phyloP scores from a whole-genome alignment of 129 eudicot species.

The Calendula officinalis region DNA sequence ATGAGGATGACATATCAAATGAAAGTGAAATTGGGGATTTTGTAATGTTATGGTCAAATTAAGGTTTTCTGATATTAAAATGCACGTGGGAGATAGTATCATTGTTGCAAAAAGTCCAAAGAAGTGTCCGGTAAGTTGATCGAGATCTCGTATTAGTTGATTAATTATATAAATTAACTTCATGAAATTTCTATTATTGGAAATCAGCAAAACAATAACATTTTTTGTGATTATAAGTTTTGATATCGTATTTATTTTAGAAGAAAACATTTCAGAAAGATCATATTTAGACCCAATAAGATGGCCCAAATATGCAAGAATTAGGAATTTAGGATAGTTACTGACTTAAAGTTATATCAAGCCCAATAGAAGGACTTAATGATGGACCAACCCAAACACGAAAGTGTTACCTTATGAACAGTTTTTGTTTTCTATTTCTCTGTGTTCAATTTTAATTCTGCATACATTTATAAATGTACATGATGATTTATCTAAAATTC shows the following conservation, averaged over 20 bases:
- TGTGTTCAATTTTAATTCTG: too few species aligned
- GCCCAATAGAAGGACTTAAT: background rate
- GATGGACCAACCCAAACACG: background rate
- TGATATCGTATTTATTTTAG: too few species aligned
- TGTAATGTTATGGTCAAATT: slow-evolving; percentile 7
- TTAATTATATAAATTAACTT: too few species aligned
- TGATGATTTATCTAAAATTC: background rate
- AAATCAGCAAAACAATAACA: too few species aligned
- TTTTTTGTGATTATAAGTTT: too few species aligned
- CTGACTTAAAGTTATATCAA: background rate
- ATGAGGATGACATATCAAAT: background rate
- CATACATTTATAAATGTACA: too few species aligned
- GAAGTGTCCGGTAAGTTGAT: slow-evolving; percentile 12
- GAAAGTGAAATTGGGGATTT: slow-evolving; percentile 1
- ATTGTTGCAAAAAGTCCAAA: slow-evolving; percentile 16
- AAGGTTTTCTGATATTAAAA: slow-evolving; percentile 19
- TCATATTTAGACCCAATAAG: background rate
- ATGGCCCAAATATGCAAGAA: background rate
- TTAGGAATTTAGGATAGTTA: too few species aligned
- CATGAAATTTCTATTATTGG: too few species aligned
- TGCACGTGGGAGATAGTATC: slow-evolving; percentile 29
- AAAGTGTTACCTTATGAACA: background rate
- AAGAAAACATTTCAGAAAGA: background rate
- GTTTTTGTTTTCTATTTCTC: too few species aligned
- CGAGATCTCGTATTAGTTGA: too few species aligned